A percentile compares a stretch with the other conserved stretches of the same genome.
Evolutionary conservation across 2,329 filamentous ascomycete genomes (phyloP).

Genomic region (Hypomyces perniciosus): DNA sequence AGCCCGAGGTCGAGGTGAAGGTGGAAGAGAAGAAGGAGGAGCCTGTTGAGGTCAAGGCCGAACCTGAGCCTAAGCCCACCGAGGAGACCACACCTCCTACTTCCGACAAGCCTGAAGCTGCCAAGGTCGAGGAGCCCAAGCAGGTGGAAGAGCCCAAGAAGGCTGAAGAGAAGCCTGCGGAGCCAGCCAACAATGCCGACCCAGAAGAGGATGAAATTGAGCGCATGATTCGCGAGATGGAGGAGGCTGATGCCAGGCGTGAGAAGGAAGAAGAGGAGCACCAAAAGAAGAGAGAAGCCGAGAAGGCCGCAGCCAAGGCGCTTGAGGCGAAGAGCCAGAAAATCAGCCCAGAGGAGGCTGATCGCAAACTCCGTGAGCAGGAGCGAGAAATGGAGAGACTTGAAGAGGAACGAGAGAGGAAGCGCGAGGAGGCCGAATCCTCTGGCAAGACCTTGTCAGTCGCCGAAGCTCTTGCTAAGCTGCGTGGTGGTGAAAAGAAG

Average conservation of each 20-base stretch:
- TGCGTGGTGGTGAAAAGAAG: conserved; percentile 34
- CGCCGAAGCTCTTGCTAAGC: conserved; percentile 44
- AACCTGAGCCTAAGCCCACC: neutral
- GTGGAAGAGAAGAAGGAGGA: too few species aligned
- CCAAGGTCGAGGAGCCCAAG: conserved; percentile 21
- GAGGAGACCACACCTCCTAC: conserved; percentile 4
- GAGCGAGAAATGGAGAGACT: conserved; percentile 67
- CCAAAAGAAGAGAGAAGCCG: conserved; percentile 42
- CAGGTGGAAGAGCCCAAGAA: conserved; percentile 25
- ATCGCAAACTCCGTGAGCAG: conserved; percentile 63
- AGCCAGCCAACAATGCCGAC: conserved; percentile 25
- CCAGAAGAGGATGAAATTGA: conserved; percentile 52
- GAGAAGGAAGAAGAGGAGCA: conserved; percentile 43
- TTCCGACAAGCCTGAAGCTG: conserved; percentile 17
- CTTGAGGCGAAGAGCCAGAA: conserved; percentile 41
- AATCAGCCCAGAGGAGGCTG: conserved; percentile 48
- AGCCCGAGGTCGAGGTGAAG: conserved; percentile 11
- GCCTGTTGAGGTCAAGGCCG: neutral
- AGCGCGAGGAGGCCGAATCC: conserved; percentile 45
- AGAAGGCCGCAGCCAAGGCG: conserved; percentile 42
- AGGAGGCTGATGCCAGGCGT: conserved; percentile 46
- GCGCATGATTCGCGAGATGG: conserved; percentile 57
- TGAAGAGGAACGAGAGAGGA: conserved; percentile 63
- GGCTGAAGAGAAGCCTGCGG: conserved; percentile 21
- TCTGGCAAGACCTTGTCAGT: conserved; percentile 43